Evolutionary conservation across 495 filamentous ascomycete genomes (phyloP).

Genomic region (Evansstolkia leycettana): DNA sequence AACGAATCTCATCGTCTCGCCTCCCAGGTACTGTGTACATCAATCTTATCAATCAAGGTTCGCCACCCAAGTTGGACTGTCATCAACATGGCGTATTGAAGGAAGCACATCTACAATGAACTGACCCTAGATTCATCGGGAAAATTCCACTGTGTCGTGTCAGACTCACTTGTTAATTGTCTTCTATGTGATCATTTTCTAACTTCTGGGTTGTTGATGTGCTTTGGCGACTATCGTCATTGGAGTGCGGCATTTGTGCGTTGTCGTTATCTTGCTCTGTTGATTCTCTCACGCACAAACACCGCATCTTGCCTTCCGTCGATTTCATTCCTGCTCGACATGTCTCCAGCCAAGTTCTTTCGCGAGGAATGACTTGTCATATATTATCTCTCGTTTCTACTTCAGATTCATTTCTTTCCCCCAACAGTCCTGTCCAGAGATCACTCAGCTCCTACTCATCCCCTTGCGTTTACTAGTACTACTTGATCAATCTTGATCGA

Average conservation of each 20-base stretch:
- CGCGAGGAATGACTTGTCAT: background rate
- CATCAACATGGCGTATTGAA: constrained; percentile 1
- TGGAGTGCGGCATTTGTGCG: constrained; percentile 36
- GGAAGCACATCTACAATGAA: too few relatives aligned
- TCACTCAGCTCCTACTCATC: too few relatives aligned
- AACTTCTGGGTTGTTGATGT: too few relatives aligned
- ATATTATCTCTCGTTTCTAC: background rate
- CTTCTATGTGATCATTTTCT: too few relatives aligned
- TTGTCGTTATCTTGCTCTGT: constrained; percentile 10
- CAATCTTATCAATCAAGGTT: background rate
- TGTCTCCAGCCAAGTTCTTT: too few relatives aligned
- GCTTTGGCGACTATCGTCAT: background rate
- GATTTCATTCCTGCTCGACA: constrained; percentile 8
- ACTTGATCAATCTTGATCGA: too few relatives aligned
- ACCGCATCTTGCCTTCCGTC: constrained; percentile 14
- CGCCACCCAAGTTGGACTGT: background rate
- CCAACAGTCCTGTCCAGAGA: too few relatives aligned
- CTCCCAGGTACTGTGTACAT: background rate
- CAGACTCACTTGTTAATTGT: too few relatives aligned
- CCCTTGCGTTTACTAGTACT: too few relatives aligned
- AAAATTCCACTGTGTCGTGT: too few relatives aligned
- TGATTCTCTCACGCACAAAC: constrained; percentile 23
- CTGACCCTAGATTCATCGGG: too few relatives aligned
- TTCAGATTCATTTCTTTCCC: too few relatives aligned
- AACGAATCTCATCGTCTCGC: constrained; percentile 1